Evolutionary conservation across 352 stramenopile species (phyloP), one percentile per base, ranked within the genome.

Genomic region (Nothophytophthora sp.): DNA sequence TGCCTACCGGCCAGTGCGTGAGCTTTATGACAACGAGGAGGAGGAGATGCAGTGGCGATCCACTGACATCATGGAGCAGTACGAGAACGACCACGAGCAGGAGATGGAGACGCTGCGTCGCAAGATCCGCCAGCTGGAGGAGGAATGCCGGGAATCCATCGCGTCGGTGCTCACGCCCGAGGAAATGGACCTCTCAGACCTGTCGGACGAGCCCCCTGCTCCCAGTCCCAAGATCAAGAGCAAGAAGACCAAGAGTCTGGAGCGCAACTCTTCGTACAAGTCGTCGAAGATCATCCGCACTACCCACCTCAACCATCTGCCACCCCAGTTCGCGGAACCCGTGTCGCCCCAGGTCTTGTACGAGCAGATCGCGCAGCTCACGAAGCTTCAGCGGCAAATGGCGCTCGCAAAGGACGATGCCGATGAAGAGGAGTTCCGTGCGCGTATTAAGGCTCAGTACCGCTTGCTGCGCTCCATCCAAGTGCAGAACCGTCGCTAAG

Each of bases 361-460:
- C 23, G 55, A 83, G 47, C 66, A 81, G 54, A 83, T 86, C 45
- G 57, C 63, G 5, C 60, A 80, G 60, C 40, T 86, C 23, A 83
- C 69, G n/a, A 64, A 76, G 35, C 48, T 86, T 36, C 71, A 86
- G 46, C 74, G 49, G 8, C 59, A 75, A 35, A 83, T 86, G 71
- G 57, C 67, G 5, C 43, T 71, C 20, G 70, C 56, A n/a, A 61
- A 81, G 18, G 55, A 64, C 27, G 52, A 75, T n/a, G 64, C 67
- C 5, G 67, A 81, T 18, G 72, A 76, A 50, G 70, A 79, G 5
- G 70, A 79, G 52, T 75, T 67, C 41, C 73, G 69, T 23, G 49
- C 60, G 29, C 75, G 69, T 12, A 80, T 86, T 27, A 86, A 86
- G 40, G 69, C 83, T 20, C 75, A 86, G 45, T 86, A 86, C 45